Evolutionary conservation across 306 rosid species (phyloP).

Genomic region (Dicorynia guianensis): DNA sequence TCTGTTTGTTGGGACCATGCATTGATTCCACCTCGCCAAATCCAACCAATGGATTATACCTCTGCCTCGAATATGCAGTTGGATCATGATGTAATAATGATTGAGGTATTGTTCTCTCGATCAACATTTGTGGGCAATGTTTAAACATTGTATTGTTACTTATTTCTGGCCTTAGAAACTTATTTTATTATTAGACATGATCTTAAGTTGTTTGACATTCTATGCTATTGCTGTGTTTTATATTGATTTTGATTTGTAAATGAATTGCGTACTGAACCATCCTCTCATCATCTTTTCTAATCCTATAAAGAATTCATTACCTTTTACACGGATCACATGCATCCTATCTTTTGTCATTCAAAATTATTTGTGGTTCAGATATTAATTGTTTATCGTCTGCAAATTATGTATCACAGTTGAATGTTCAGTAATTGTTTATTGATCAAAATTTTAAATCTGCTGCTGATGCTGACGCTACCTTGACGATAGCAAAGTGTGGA

Average conservation of each 20-base stretch:
- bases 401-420: not conserved
- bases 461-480: too few relatives aligned
- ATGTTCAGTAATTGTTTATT: not conserved
- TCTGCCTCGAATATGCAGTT: slow-evolving; percentile 44
- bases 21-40: slow-evolving; percentile 51
- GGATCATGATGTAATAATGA: slow-evolving; percentile 69
- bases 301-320: not conserved
- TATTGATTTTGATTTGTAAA: not conserved
- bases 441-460: too few relatives aligned
- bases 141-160: not conserved
- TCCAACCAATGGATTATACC: slow-evolving; percentile 74
- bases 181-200: not conserved
- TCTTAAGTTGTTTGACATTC: slow-evolving; percentile 20
- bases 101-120: slow-evolving; percentile 60
- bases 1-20: slow-evolving; percentile 81
- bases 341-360: not conserved
- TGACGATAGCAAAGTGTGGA: too few relatives aligned
- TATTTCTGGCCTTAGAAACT: slow-evolving; percentile 1
- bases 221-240: not conserved
- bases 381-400: not conserved
- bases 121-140: not conserved
- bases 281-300: not conserved
- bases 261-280: not conserved
- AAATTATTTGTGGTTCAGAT: not conserved
- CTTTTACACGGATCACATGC: not conserved